Conservation (phyloP, 2,329 filamentous ascomycete genomes). For the Grosmannia clavigera region DNA sequence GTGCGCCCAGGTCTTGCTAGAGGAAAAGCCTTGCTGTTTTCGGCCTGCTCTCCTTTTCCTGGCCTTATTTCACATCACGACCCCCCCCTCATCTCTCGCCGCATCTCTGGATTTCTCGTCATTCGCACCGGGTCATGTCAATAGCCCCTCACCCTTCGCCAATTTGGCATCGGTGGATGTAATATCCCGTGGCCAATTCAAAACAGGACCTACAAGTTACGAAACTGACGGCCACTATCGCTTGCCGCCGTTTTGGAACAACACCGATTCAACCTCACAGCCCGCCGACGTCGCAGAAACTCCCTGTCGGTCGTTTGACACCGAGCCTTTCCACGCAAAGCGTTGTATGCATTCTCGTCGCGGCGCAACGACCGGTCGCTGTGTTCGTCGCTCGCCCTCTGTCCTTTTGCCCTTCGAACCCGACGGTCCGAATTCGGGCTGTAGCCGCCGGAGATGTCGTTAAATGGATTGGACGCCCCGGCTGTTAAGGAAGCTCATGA, state of each 20-base stretch:
- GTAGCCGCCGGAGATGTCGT: conserved; percentile 54
- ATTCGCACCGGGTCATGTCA: neutral
- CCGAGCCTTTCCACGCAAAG: neutral
- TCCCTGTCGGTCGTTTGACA: neutral
- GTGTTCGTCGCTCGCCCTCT: no score
- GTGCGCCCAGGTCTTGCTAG: neutral
- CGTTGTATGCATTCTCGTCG: no score
- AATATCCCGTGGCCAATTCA: neutral
- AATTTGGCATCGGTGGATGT: neutral
- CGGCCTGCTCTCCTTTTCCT: neutral
- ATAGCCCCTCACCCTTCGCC: neutral
- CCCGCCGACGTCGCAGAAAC: no score
- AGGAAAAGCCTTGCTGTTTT: neutral
- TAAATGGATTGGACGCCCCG: conserved; percentile 82
- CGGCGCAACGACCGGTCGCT: no score
- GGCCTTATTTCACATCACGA: neutral
- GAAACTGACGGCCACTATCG: neutral
- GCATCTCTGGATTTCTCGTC: neutral
- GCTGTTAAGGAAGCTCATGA: conserved; percentile 78
- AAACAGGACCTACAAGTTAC: neutral
- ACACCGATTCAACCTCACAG: neutral
- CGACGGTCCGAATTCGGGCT: neutral
- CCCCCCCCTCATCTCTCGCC: neutral
- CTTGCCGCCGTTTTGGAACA: neutral
- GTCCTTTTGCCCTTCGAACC: neutral